A percentile compares a stretch with the other conserved stretches of the same genome.
phyloP scores from a whole-genome alignment of 2,329 filamentous ascomycete genomes.

The Biscogniauxia mediterranea region DNA sequence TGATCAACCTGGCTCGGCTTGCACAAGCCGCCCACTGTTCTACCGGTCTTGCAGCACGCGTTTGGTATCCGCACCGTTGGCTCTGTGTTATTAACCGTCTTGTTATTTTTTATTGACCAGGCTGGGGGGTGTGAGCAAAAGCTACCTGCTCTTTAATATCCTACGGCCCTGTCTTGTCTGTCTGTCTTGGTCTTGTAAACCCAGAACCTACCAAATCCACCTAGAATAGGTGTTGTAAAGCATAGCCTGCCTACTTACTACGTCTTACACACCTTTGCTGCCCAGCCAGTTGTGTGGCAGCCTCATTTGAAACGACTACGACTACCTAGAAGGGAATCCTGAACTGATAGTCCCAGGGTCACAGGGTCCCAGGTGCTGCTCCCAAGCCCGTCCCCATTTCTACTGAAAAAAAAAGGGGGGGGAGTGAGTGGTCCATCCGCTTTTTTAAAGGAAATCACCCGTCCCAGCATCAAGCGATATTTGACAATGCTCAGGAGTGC shows the following conservation, averaged over 20 bases:
- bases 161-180: not conserved
- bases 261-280: too few relatives aligned
- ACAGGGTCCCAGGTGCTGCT: constrained; percentile 6
- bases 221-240: not conserved
- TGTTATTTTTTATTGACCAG: constrained; percentile 1
- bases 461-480: constrained; percentile 22
- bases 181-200: too few relatives aligned
- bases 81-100: not conserved
- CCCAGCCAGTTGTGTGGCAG: not conserved
- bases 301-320: constrained; percentile 11
- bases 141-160: not conserved
- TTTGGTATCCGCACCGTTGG: constrained; percentile 1
- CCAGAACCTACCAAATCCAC: not conserved
- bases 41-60: not conserved
- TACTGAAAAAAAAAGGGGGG: not conserved
- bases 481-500: constrained; percentile 26
- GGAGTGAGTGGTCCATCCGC: constrained; percentile 1
- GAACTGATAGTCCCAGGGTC: constrained; percentile 6
- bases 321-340: constrained; percentile 8
- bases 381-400: not conserved
- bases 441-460: constrained; percentile 9
- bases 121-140: not conserved
- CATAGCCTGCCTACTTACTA: too few relatives aligned
- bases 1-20: not conserved
- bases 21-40: not conserved